Percentiles rank a stretch among this genome's conserved stretches.
Conservation (phyloP, 2,329 filamentous ascomycete genomes). For the Penicillium expansum region DNA sequence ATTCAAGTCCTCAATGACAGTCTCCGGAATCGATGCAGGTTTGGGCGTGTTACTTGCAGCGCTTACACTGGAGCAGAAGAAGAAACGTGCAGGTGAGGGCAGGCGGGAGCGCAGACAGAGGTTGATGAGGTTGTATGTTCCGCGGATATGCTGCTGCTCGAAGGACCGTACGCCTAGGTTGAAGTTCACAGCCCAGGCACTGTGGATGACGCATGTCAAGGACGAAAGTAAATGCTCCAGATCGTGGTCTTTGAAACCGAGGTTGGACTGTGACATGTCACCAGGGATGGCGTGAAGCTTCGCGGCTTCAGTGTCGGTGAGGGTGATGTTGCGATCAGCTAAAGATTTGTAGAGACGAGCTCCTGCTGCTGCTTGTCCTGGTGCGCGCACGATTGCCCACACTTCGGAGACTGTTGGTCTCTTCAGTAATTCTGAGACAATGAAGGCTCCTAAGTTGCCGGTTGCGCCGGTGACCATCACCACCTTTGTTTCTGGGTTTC, state of each 20-base stretch:
- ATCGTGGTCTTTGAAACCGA: slow-evolving; percentile 51
- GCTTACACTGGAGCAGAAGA: slow-evolving; percentile 54
- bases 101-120: slow-evolving; percentile 37
- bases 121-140: slow-evolving; percentile 47
- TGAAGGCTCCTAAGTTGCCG: slow-evolving; percentile 62
- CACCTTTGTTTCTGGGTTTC: slow-evolving; percentile 27
- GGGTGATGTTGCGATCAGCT: slow-evolving; percentile 31
- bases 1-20: slow-evolving; percentile 32
- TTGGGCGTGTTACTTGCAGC: slow-evolving; percentile 39
- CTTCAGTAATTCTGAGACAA: slow-evolving; percentile 49
- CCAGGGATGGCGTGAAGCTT: slow-evolving; percentile 51
- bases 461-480: slow-evolving; percentile 62
- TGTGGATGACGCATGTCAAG: slow-evolving; percentile 57
- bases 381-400: slow-evolving; percentile 56
- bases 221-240: slow-evolving; percentile 41
- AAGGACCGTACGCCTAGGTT: slow-evolving; percentile 57
- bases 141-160: slow-evolving; percentile 53
- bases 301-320: slow-evolving; percentile 20
- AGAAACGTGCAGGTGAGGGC: slow-evolving; percentile 40
- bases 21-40: slow-evolving; percentile 36
- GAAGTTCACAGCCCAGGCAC: slow-evolving; percentile 67
- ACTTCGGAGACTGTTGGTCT: slow-evolving; percentile 43
- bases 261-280: slow-evolving; percentile 45
- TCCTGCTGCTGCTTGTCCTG: slow-evolving; percentile 38
- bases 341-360: slow-evolving; percentile 49